A percentile compares a stretch with the other conserved stretches of the same genome.
phyloP scores from a whole-genome alignment of 2,329 filamentous ascomycete species.

The Thielaviopsis musarum region DNA sequence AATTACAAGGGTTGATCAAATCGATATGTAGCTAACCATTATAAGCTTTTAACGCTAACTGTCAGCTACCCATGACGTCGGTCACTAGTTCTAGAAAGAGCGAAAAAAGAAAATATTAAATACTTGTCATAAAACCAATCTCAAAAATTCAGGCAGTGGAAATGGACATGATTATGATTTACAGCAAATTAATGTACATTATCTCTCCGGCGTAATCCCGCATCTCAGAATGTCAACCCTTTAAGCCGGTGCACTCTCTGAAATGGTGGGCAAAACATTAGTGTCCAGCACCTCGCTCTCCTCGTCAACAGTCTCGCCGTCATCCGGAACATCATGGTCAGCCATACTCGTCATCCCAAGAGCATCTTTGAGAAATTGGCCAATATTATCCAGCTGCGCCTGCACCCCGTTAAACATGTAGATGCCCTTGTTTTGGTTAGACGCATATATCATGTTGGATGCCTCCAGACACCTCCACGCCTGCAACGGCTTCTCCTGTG shows the following conservation, averaged over 20 bases:
- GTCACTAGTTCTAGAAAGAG: not conserved
- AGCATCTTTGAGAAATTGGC: constrained; percentile 4
- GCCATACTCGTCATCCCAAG: not conserved
- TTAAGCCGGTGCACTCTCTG: not conserved
- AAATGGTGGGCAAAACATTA: not conserved
- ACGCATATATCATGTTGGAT: constrained; percentile 3
- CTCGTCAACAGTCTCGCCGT: not conserved
- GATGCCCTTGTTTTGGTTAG: constrained; percentile 1
- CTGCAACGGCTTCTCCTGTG: constrained; percentile 58
- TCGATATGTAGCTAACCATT: not conserved
- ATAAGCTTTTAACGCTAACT: not conserved
- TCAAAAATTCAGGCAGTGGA: not conserved
- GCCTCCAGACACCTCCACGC: constrained; percentile 59
- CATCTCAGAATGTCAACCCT: not conserved
- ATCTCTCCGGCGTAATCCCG: not conserved
- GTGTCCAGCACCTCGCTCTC: not conserved
- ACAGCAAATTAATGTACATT: not conserved
- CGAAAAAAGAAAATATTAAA: not conserved
- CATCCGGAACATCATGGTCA: not conserved
- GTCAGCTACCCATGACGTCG: not conserved
- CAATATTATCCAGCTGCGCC: constrained; percentile 7
- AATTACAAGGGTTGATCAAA: not conserved
- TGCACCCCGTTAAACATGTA: constrained; percentile 4
- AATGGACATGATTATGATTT: not conserved
- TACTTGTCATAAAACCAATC: not conserved